phyloP scores from a whole-genome alignment of 768 basidiomycete genomes.

The Kwoniella dejecticola region DNA sequence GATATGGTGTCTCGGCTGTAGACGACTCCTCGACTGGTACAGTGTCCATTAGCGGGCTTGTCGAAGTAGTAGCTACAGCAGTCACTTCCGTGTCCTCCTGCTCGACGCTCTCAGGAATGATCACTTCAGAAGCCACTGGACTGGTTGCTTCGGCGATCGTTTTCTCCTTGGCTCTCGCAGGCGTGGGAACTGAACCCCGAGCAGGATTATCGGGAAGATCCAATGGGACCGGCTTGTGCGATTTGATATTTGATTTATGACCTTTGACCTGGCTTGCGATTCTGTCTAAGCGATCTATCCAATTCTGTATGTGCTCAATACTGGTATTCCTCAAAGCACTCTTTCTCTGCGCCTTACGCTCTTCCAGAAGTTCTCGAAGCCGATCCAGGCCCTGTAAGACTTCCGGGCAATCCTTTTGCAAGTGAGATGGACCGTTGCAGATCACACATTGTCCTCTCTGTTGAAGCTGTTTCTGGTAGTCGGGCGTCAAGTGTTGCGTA shows the following conservation, averaged over 20 bases:
- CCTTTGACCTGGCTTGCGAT: conserved; percentile 22
- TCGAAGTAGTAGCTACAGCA: no score
- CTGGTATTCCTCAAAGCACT: background rate
- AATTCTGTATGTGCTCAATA: conserved; percentile 29
- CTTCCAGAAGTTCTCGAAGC: conserved; percentile 18
- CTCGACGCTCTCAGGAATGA: no score
- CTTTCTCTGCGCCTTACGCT: conserved; percentile 12
- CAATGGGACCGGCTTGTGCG: background rate
- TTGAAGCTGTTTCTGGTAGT: background rate
- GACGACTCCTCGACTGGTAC: no score
- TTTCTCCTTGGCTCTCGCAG: no score
- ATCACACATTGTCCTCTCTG: conserved; percentile 25
- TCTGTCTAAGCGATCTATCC: conserved; percentile 26
- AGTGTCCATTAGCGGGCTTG: no score
- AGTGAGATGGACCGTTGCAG: conserved; percentile 26
- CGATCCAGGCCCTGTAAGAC: conserved; percentile 25
- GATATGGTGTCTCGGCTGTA: no score
- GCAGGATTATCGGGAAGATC: background rate
- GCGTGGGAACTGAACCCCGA: background rate
- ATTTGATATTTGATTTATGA: background rate
- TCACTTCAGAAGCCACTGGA: no score
- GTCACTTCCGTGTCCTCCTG: no score
- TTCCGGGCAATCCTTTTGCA: conserved; percentile 41
- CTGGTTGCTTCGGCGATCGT: no score
- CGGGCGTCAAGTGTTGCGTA: background rate